phyloP scores from a whole-genome alignment of 148 eudicot species.

The Fagopyrum tataricum region DNA sequence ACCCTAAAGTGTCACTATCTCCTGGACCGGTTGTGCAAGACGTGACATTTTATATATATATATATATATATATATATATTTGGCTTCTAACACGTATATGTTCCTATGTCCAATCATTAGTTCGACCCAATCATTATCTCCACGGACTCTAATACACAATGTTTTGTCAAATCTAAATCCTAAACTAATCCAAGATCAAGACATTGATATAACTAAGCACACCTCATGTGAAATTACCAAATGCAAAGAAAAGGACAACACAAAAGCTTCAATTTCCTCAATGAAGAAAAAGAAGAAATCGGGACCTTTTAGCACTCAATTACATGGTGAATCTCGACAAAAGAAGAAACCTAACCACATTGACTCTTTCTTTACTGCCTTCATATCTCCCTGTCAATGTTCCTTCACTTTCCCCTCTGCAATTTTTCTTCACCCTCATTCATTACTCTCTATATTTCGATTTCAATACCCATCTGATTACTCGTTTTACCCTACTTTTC shows the following conservation, averaged over 20 bases:
- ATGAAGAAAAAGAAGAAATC: conserved; percentile 10
- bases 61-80: too few relatives aligned
- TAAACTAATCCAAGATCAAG: neutral
- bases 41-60: too few relatives aligned
- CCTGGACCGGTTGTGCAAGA: too few relatives aligned
- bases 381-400: conserved; percentile 5
- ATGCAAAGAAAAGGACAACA: conserved; percentile 14
- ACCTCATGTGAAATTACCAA: neutral
- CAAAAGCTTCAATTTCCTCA: conserved; percentile 20
- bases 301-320: conserved; percentile 23
- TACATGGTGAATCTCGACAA: conserved; percentile 25
- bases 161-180: neutral
- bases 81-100: too few relatives aligned
- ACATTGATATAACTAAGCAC: neutral
- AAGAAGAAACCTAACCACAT: conserved; percentile 19
- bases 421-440: neutral
- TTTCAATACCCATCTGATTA: neutral
- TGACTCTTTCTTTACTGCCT: conserved; percentile 12
- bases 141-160: too few relatives aligned
- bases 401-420: neutral
- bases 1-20: too few relatives aligned
- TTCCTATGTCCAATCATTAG: too few relatives aligned
- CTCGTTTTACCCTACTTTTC: neutral
- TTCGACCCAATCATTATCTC: too few relatives aligned
- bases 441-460: neutral